Evolutionary conservation across 768 basidiomycete genomes (phyloP), one percentile per base, ranked within the genome.

Genomic region (Porphyrellus cyaneotinctus): DNA sequence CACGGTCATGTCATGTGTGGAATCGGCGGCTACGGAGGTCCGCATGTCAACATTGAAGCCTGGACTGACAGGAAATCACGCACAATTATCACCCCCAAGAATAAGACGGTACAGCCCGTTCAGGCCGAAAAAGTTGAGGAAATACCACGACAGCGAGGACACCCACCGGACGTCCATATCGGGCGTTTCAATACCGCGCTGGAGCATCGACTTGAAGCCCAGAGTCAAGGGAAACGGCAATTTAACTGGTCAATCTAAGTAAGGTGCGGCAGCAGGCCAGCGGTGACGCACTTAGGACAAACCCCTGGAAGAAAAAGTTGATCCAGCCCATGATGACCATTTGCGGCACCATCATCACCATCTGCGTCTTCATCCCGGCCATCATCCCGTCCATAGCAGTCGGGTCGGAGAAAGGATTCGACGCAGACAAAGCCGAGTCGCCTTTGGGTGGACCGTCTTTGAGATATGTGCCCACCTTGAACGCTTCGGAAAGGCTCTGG

Each of bases 241-340:
- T 66, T 94, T 95, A 70, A 97, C 95, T 97, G 63, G 26, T 43
- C 28, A 23, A 17, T 45, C 9, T 53, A 43, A 52, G 45, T 38
- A 28, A 39, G 17, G 23, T 45, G 37, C 24, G 20, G 38, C 43
- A 47, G 23, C 48, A 49, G 28, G 47, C 38, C 36, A 20, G 33
- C 3, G 2, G 48, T 41, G 33, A 84, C 95, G 70, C 68, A 98
- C 95, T 97, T 52, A 97, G 79, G 53, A 99, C 90, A 68, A 98
- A 97, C 26, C 97, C 97, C 64, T 95, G 89, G 75, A 98, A 99
- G 83, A 99, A 99, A 71, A 95, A 93, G 70, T 94, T 97, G 73
- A 99, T 97, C 91, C 95, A 98, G 47, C 94, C 95, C 95, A 98
- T 98, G 60, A 98, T 92, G 54, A 97, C 79, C 88, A 97, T 97